phyloP scores from a whole-genome alignment of 2,329 filamentous ascomycete species.

The Diaporthe sp. region DNA sequence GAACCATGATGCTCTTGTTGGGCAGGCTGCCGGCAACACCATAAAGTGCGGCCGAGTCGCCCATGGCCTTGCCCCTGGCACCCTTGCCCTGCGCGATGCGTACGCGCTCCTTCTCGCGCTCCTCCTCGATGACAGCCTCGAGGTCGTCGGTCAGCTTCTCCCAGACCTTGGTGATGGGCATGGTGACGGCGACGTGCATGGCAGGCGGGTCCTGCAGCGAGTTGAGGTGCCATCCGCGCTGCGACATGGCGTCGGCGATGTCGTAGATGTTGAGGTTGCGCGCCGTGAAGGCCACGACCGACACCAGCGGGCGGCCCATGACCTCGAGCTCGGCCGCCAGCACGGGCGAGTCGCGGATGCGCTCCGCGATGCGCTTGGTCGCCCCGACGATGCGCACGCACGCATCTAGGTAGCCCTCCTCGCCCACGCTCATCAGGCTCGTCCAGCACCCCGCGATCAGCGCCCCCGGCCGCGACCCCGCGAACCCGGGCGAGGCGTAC shows the following conservation, averaged over 20 bases:
- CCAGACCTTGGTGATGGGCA: constrained; percentile 85
- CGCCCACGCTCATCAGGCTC: constrained; percentile 88
- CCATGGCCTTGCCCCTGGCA: constrained; percentile 75
- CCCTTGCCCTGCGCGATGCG: constrained; percentile 78
- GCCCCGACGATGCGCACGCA: constrained; percentile 91
- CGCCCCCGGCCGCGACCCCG: constrained; percentile 91
- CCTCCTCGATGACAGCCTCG: constrained; percentile 75
- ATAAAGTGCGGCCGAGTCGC: constrained; percentile 90
- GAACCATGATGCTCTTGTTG: constrained; percentile 94
- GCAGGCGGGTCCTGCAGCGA: constrained; percentile 92
- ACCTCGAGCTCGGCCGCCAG: constrained; percentile 82
- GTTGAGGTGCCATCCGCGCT: constrained; percentile 94
- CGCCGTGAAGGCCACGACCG: constrained; percentile 90
- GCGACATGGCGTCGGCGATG: constrained; percentile 88
- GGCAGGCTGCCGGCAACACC: constrained; percentile 95
- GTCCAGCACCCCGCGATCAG: constrained; percentile 98
- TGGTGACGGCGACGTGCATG: constrained; percentile 93
- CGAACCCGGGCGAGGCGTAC: constrained; percentile 93
- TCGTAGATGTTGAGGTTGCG: constrained; percentile 93
- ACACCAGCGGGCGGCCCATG: constrained; percentile 88
- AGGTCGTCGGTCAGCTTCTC: constrained; percentile 84
- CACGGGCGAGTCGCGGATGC: constrained; percentile 77
- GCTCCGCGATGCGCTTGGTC: constrained; percentile 84
- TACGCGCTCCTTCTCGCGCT: constrained; percentile 85
- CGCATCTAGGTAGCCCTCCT: constrained; percentile 87